phyloP scores from a whole-genome alignment of 179 eudicot species.

The Vitellaria paradoxa region DNA sequence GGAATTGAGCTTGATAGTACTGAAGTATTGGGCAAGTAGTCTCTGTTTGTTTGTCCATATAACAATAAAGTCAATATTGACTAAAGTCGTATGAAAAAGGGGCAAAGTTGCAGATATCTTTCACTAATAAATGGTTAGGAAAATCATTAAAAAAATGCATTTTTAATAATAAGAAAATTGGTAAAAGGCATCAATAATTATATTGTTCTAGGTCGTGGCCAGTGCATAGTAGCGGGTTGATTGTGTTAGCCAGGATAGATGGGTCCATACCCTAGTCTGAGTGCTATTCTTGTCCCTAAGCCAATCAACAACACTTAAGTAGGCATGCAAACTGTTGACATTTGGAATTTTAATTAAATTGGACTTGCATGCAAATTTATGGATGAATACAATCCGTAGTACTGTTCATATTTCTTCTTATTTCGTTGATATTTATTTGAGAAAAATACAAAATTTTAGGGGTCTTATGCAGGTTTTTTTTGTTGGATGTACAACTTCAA shows the following conservation, averaged over 20 bases:
- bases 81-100: background rate
- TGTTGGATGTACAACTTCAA: background rate
- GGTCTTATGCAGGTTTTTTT: background rate
- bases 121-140: background rate
- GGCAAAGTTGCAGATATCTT: background rate
- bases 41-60: background rate
- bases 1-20: slow-evolving; percentile 10
- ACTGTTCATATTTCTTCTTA: background rate
- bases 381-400: background rate
- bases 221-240: background rate
- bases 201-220: background rate
- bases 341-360: slow-evolving; percentile 1
- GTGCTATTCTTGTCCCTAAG: background rate
- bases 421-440: background rate
- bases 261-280: background rate
- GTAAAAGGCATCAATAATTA: background rate
- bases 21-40: background rate
- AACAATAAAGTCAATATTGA: background rate
- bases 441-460: background rate
- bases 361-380: background rate
- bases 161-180: background rate
- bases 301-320: background rate
- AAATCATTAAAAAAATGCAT: background rate
- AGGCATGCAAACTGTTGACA: background rate
- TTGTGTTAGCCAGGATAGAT: background rate